Conservation (phyloP, 768 basidiomycete genomes). For the Serendipita sp. region DNA sequence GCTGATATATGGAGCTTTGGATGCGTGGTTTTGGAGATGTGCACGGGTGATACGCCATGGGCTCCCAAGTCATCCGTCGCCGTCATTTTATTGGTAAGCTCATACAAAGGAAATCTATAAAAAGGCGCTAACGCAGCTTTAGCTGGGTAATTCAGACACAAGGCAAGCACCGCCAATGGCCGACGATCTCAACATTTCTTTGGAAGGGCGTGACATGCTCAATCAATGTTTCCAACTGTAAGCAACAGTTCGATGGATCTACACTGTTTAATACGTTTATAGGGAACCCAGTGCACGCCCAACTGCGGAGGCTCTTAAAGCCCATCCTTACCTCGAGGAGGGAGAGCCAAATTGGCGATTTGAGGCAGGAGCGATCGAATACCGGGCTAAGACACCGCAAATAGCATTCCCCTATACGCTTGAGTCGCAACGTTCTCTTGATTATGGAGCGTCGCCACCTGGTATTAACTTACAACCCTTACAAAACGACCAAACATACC, state of each 20-base stretch:
- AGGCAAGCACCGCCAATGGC: slow-evolving; percentile 82
- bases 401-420: too few relatives aligned
- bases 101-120: neutral
- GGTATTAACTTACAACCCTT: too few relatives aligned
- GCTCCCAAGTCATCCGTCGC: slow-evolving; percentile 74
- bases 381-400: too few relatives aligned
- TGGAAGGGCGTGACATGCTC: slow-evolving; percentile 72
- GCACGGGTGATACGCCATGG: slow-evolving; percentile 94
- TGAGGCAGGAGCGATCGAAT: too few relatives aligned
- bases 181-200: slow-evolving; percentile 56
- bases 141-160: slow-evolving; percentile 31
- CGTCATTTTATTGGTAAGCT: slow-evolving; percentile 81
- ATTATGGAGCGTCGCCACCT: too few relatives aligned
- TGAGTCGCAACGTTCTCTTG: too few relatives aligned
- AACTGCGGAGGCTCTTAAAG: neutral
- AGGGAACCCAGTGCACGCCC: neutral
- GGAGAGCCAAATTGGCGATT: too few relatives aligned
- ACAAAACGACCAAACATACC: too few relatives aligned
- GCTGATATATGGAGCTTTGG: slow-evolving; percentile 98
- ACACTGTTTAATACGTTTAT: neutral
- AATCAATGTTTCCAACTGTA: slow-evolving; percentile 79
- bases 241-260: slow-evolving; percentile 16
- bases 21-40: slow-evolving; percentile 98
- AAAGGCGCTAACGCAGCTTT: neutral
- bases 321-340: neutral